A percentile compares a stretch with the other conserved stretches of the same genome.
These are phyloP conservation scores for Neobulgaria alba DNA, from an alignment of 2,329 filamentous ascomycete species.

Conservation along the genomic window DNA sequence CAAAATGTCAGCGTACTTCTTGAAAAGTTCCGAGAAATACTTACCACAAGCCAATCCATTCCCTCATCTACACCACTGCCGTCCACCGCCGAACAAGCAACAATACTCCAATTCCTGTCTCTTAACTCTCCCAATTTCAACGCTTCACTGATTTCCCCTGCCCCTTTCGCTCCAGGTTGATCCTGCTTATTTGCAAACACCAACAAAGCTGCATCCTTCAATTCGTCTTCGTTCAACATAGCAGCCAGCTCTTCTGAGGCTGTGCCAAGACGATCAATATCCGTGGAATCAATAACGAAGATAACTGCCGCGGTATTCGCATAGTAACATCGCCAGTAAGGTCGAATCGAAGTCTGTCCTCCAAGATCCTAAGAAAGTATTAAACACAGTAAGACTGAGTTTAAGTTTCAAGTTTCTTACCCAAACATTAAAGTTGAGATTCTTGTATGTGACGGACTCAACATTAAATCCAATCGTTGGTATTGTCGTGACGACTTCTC, in stretches of 20 bases:
- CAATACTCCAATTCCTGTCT: constrained; percentile 98
- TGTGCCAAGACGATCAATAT: constrained; percentile 89
- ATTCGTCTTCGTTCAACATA: constrained; percentile 95
- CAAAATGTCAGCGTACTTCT: background rate
- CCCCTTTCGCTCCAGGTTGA: constrained; percentile 91
- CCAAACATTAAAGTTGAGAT: constrained; percentile 98
- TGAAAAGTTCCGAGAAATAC: constrained; percentile 2
- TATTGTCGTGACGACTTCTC: constrained; percentile 97
- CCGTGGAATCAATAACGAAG: constrained; percentile 96
- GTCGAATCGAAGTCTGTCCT: constrained; percentile 95
- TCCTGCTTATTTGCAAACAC: constrained; percentile 99
- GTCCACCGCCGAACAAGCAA: constrained; percentile 93
- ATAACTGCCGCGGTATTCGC: constrained; percentile 97
- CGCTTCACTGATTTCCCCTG: constrained; percentile 92
- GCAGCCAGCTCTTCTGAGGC: constrained; percentile 86
- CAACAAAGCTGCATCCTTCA: constrained; percentile 82
- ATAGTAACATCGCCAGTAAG: constrained; percentile 99
- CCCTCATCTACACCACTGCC: constrained; percentile 91
- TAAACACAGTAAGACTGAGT: constrained; percentile 1
- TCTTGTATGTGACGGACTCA: constrained; percentile 96
- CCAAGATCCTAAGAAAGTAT: constrained; percentile 62
- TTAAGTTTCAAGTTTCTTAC: constrained; percentile 39
- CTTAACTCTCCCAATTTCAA: constrained; percentile 82
- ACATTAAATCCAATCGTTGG: constrained; percentile 99
- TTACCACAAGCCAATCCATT: constrained; percentile 89